Evolutionary conservation across 352 stramenopile species (phyloP), one percentile per base, ranked within the genome.

Genomic region (Pythium angustatum): DNA sequence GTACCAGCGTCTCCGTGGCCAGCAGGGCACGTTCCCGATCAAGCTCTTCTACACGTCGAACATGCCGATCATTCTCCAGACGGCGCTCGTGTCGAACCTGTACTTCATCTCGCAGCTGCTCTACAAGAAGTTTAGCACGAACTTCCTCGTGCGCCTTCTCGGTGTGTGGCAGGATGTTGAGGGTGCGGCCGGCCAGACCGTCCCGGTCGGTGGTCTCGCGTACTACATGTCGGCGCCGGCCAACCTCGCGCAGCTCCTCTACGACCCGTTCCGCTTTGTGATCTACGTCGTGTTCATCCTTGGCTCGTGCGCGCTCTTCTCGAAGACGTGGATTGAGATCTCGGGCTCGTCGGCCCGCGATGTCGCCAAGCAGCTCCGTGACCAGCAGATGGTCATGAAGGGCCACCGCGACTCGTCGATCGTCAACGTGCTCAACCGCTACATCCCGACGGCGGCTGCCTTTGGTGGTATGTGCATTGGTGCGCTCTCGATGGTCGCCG

Each of bases 11-110:
- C 98, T 98, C 77, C 94, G 98, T 66, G 98, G 98, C 68, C 97
- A 99, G 79, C 93, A 99, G 83, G 97, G 96, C 73, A 99, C 94
- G 66, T 99, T 99, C 90, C 97, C 97, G 64, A 99, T 99, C 92
- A 99, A 99, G 89, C 87, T 99, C 5, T 99, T 99, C 77, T 99
- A 99, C 93, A 99, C 97, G 51, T 99, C 95, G 65, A 99, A 99
- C 93, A 99, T 99, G 96, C 97, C 97, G 53, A 99, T 99, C 79
- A 99, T 99, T 65, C 81, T 99, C 43, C 97, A 99, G 82, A 99
- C 97, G 11, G 97, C 97, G 19, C 87, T 99, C 48, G 96, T 99
- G 45, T 98, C 93, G 66, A 99, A 99, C 87, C 77, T 99, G 48
- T 99, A 99, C 90, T 99, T 99, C 83, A 95, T 99, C 66, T 98